Evolutionary conservation across 2,329 filamentous ascomycete species (phyloP).

Genomic region (Phialophora macrospora): DNA sequence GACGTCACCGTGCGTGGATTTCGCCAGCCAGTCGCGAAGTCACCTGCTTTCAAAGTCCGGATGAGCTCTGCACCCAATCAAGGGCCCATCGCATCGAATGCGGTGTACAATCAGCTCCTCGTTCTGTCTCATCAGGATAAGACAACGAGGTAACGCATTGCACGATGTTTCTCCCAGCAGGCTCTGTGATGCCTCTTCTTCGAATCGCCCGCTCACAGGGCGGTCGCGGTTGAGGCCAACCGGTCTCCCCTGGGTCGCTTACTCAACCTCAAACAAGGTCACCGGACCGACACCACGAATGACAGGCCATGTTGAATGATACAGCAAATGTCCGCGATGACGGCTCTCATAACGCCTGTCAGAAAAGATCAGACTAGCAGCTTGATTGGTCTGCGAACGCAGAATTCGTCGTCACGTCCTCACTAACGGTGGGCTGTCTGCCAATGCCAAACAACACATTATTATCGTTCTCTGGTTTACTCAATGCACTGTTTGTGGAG

Average conservation of each 20-base stretch:
- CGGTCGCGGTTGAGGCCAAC: conserved; percentile 1
- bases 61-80: not conserved
- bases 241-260: conserved; percentile 25
- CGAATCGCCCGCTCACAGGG: not conserved
- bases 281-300: conserved; percentile 16
- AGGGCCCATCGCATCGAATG: not conserved
- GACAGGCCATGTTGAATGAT: conserved; percentile 2
- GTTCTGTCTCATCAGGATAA: not conserved
- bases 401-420: not conserved
- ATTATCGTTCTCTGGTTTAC: not conserved
- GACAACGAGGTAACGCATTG: not conserved
- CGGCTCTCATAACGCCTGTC: conserved; percentile 1
- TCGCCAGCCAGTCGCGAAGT: conserved; percentile 18
- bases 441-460: not conserved
- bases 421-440: not conserved
- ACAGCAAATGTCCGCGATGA: conserved; percentile 2
- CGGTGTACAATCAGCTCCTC: not conserved
- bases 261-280: conserved; percentile 29
- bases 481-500: not conserved
- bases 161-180: not conserved
- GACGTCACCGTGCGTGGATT: conserved; percentile 30
- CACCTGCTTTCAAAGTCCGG: conserved; percentile 10
- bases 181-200: not conserved
- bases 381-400: not conserved
- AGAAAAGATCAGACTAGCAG: not conserved